Evolutionary conservation across 192 early-diverging fungal species (phyloP), one percentile per base, ranked within the genome.

Genomic region (Coemansia sp.): DNA sequence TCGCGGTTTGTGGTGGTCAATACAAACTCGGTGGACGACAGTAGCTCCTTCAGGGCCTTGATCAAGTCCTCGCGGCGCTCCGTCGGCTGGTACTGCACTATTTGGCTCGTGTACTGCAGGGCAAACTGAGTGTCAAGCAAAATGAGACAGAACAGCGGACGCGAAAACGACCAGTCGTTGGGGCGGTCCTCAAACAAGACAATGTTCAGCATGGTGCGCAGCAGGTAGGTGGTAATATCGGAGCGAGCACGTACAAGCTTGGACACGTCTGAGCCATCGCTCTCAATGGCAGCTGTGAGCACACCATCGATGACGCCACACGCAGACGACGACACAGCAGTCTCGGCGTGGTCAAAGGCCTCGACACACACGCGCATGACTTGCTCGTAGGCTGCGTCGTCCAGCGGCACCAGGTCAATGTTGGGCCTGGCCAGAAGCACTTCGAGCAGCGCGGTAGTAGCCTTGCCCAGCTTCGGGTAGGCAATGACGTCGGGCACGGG

Each of bases 91-190:
- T 74, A 81, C 73, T 68, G 73, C 38, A 72, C 69, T 17, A 81
- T 64, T 46, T 69, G 66, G 52, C 56, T 42, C 3, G 68, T 72
- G 52, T 81, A 56, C 71, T 76, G 66, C 53, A 75, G 58, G n/a
- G 66, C 67, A 61, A 66, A 67, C 21, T 89, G 88, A 58, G 82
- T 86, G 58, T 91, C 86, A 43, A 95, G 78, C 46, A 93, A 68
- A 12, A 93, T 86, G 46, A 95, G 61, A 6, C 86, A 86, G 63
- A 94, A 81, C 46, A 95, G 77, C 10, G 94, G 92, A 17, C 93
- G 71, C 40, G 90, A 89, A 26, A 95, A 75, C 32, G 86, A 85
- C 92, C 93, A 95, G 63, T 91, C 85, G 60, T 91, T 93, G 27
- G 83, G 80, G 6, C 83, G 70, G 56, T 93, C 91, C 57, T 95